Base-by-base conservation (phyloP, 768 basidiomycete species). In the Naganishia kalamii region DNA sequence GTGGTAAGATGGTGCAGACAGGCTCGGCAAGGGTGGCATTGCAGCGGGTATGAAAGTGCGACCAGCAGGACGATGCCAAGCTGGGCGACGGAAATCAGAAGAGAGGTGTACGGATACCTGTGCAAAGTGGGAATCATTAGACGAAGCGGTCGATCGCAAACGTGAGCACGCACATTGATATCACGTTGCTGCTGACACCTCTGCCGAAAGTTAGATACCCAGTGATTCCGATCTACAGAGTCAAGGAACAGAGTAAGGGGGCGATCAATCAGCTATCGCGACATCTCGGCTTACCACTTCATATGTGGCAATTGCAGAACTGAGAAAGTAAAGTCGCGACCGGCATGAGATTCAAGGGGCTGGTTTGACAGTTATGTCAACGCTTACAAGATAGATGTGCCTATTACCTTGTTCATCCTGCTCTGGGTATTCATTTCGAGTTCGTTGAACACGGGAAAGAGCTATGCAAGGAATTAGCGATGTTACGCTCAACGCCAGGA, bases 371-470 rank as follows among this genome's bases (percentile, higher is more conserved):
- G 19, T 11, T 13, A 6, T 41, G 12, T 21, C 11, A 37, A 25
- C 19, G 37, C 54, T 41, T 57, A 57, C 54, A 93, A 93, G 70
- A 99, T 92, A 6, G 92, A 89, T 0, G 87, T 81, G 11, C 87
- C 86, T 54, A 97, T 88, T 67, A 97, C 84, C n/a, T 83, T 81
- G 76, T 96, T 94, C 85, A 98, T 86, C 40, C 89, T 84, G 48
- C 78, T 71, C 75, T 96, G 93, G 1, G 86, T 85, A 75, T 94
- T 96, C 32, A 80, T 80, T 70, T 83, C 83, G 35, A 98, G 82
- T 78, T 98, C 94, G 75, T 97, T 97, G 80, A 87, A 94, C 60
- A 96, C 86, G 1, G 92, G 90, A 79, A 97, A 96, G 19, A 98
- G 79, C 90, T 98, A 69, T 13, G 41, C 8, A 13, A 13, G 32